Base-by-base conservation (phyloP, 2,329 filamentous ascomycete genomes). In the Aspergillus ruber region DNA sequence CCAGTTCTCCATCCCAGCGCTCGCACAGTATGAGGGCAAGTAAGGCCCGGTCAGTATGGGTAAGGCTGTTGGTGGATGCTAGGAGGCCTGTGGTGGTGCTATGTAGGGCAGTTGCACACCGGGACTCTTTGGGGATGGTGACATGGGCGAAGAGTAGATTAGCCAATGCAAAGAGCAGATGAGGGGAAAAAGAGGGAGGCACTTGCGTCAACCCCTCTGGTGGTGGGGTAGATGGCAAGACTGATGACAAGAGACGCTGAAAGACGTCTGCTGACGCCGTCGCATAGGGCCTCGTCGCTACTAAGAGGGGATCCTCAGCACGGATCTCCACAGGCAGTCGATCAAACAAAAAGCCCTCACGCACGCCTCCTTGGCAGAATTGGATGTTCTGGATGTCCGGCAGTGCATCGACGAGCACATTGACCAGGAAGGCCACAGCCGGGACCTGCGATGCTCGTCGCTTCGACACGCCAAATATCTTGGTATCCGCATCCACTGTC, bases 331-430 rank as follows among this genome's bases (percentile, higher is more conserved):
- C 56, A 0, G 81, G 74, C 9, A 95, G 76, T 51, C 77, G 83
- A 67, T 86, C 82, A 69, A 88, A 89, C 35, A 95, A 71, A 39
- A 83, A 83, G 0, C 90, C 90, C 67, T 95, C 90, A 36, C 90
- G 77, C 51, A 95, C 90, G 6, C 90, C 90, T 17, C 90, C 88
- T 57, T 88, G 85, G 62, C 89, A 94, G 68, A 95, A 96, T 1
- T 84, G 85, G 2, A 90, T 86, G 20, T 80, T 77, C 39, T 81
- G 80, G 55, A 95, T 84, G 39, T 76, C 76, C 3, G 86, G 86
- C 2, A 95, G 76, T 1, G 83, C 80, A 36, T 79, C 73, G 27
- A 85, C 74, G 13, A 96, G 78, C 15, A 86, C 84, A 27, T 85
- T 81, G n/a, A 95, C 81, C 4, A 95, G 81, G 25, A 88, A 82